Evolutionary conservation across 176 grass and related monocot species (phyloP).

Genomic region (Musa schizocarpa): DNA sequence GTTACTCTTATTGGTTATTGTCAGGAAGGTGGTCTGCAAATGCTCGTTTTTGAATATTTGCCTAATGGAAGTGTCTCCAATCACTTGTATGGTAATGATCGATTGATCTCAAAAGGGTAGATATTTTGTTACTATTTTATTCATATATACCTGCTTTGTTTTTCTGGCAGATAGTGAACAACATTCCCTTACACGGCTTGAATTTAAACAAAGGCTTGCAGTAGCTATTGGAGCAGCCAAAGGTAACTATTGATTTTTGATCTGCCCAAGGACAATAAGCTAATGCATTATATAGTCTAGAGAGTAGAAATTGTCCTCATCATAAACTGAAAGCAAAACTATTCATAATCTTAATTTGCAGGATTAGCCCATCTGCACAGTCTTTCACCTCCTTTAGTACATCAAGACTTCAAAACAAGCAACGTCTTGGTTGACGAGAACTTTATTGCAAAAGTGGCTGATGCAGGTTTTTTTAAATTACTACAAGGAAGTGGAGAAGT

Average conservation of each 20-base stretch:
- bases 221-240: slow-evolving; percentile 91
- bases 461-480: slow-evolving; percentile 51
- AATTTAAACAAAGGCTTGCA: slow-evolving; percentile 90
- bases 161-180: slow-evolving; percentile 37
- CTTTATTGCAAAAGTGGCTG: slow-evolving; percentile 88
- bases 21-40: slow-evolving; percentile 67
- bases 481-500: slow-evolving; percentile 33
- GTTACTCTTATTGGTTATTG: slow-evolving; percentile 80
- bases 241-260: slow-evolving; percentile 28
- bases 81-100: slow-evolving; percentile 72
- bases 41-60: slow-evolving; percentile 84
- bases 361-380: slow-evolving; percentile 69
- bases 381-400: slow-evolving; percentile 56
- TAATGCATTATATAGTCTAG: neutral
- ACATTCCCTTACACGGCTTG: slow-evolving; percentile 55
- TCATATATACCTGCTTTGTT: slow-evolving; percentile 3
- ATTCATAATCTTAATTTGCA: slow-evolving; percentile 28
- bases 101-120: neutral
- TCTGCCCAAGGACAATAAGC: neutral
- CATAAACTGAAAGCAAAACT: slow-evolving; percentile 4
- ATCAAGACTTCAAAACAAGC: slow-evolving; percentile 77
- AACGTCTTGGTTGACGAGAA: slow-evolving; percentile 95
- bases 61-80: slow-evolving; percentile 75
- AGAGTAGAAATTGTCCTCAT: slow-evolving; percentile 11
- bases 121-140: neutral